phyloP scores from a whole-genome alignment of 176 grass and related monocot genomes.

The Saccharum officinarum region DNA sequence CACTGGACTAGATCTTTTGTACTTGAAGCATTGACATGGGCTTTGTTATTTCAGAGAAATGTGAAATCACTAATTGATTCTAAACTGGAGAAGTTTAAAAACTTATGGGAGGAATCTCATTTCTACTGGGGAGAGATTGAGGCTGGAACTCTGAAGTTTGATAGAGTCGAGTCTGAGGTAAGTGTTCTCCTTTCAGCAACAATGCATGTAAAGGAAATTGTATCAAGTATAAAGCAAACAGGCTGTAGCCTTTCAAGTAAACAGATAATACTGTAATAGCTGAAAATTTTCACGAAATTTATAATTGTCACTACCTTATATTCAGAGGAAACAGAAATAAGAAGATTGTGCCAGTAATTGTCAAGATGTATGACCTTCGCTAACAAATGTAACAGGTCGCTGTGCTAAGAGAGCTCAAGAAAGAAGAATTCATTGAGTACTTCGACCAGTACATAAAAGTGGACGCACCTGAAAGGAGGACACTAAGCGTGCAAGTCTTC shows the following conservation, averaged over 20 bases:
- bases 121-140: constrained; percentile 82
- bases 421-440: constrained; percentile 76
- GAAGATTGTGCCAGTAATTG: not conserved
- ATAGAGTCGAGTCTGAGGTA: constrained; percentile 65
- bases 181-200: constrained; percentile 1
- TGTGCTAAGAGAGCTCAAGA: constrained; percentile 70
- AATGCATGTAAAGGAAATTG: not conserved
- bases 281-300: not conserved
- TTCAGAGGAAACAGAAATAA: not conserved
- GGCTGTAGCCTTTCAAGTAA: not conserved
- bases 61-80: constrained; percentile 73
- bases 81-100: constrained; percentile 92
- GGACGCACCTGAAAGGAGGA: constrained; percentile 58
- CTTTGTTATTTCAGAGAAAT: constrained; percentile 46
- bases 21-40: constrained; percentile 1
- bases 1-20: not conserved
- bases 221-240: not conserved
- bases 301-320: not conserved
- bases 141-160: constrained; percentile 72
- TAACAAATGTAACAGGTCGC: constrained; percentile 48
- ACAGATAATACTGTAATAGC: not conserved
- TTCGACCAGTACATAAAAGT: constrained; percentile 71
- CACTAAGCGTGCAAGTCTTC: constrained; percentile 74
- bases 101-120: constrained; percentile 68
- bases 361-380: constrained; percentile 17